Base-by-base conservation (phyloP, 495 filamentous ascomycete genomes). In the Cercophora samala region DNA sequence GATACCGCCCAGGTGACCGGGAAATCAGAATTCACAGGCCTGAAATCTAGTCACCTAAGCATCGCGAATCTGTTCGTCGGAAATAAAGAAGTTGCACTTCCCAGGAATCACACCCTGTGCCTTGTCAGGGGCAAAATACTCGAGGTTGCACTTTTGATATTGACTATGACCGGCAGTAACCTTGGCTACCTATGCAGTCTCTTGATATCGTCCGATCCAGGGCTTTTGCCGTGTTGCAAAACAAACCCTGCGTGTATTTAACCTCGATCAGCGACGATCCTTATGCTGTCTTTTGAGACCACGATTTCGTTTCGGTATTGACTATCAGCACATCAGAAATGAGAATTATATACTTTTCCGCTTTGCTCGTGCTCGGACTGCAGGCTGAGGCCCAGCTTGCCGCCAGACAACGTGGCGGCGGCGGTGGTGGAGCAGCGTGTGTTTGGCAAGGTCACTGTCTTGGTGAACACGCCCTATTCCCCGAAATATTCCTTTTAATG, bases 391-490 rank as follows among this genome's bases (percentile, higher is more conserved):
- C 63, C 21, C 37, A 60, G 0, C 32, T 65, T 23, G 60, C 13
- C 22, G 63, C 67, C 23, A 60, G 63, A 23, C 67, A 68, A 17
- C 23, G 66, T 21, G 58, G 62, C 37, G 60, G 58, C 37, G 56
- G 23, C 13, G 66, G 62, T 21, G 52, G 42, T 22, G 52, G 24
- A 26, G 26, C 51, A 9, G 61, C 62, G 21, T 74, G 73, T 51
- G 37, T 52, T 0, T 74, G 73, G 73, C 66, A 71, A 13, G 71
- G 65, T 19, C 73, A 74, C 63, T 74, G 73, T 21, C 58, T 74
- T 51, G 73, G 73, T 74, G 8, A 15, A 25, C 19, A 26, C 0
- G n/a, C 4, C 18, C 23, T 62, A 21, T 9, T 9, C 21, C 29
- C 46, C 53, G n/a, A n/a, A n/a, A n/a, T 32, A 4, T n/a, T 58